phyloP scores from a whole-genome alignment of 441 rosid species.

The Syzygium syzygioides region DNA sequence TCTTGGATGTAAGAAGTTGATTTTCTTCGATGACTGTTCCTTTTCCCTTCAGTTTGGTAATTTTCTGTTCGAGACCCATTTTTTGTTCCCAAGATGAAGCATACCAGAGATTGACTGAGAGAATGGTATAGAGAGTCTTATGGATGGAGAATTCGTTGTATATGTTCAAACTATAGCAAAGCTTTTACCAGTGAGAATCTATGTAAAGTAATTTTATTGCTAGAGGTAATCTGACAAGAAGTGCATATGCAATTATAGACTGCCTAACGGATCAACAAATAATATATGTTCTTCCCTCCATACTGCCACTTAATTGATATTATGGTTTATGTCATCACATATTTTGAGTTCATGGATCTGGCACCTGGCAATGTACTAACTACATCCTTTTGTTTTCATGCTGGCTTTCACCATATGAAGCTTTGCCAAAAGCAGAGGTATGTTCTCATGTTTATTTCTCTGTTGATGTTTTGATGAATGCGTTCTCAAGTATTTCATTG shows the following conservation, averaged over 20 bases:
- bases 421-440: constrained; percentile 93
- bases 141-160: neutral
- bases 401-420: constrained; percentile 37
- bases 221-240: neutral
- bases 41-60: constrained; percentile 4
- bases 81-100: neutral
- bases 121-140: neutral
- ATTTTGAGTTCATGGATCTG: neutral
- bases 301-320: neutral
- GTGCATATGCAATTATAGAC: neutral
- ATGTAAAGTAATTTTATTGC: neutral
- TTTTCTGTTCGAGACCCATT: neutral
- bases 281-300: neutral
- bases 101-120: neutral
- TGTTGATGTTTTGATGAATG: neutral
- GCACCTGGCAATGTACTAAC: neutral
- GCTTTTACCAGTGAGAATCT: neutral
- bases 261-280: neutral
- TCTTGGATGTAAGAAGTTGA: neutral
- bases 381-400: constrained; percentile 12
- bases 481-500: neutral
- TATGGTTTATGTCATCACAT: neutral
- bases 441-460: neutral
- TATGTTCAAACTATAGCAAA: neutral
- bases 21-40: neutral